Evolutionary conservation across 768 basidiomycete species (phyloP), one percentile per base, ranked within the genome.

Genomic region (Lactarius hengduanensis): DNA sequence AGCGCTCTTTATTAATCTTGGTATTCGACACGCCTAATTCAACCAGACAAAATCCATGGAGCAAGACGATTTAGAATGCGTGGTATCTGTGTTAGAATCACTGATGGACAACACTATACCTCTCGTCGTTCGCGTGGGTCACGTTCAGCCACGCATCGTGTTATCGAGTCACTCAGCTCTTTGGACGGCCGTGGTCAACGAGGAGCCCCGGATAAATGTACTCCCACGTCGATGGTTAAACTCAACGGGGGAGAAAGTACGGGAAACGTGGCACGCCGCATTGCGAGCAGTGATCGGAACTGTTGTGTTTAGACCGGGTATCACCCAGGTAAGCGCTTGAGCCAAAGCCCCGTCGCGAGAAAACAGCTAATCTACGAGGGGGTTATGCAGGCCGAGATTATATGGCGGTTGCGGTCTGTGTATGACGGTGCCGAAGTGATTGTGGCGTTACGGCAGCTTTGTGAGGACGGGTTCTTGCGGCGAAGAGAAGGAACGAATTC

Each of bases 181-280:
- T 28, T 91, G 88, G 90, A 81, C 83, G 2, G 84, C 90, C 43
- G 72, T 77, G 13, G 76, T 84, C 38, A 83, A 80, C n/a, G 76
- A 81, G 69, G 73, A 75, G 57, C 84, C 77, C 9, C 73, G 80
- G 47, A 77, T 74, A 56, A 77, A 83, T 69, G 68, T 86, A 18
- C 81, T 86, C 61, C 91, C 92, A 50, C 81, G 91, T 40, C 84
- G 91, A 20, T 93, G 91, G 92, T 76, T 91, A 47, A 89, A 91
- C 73, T 83, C 91, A 62, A 77, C 78, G n/a, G 92, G 92, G 3
- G 71, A 71, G 18, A 85, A 79, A 71, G 77, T 92, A 41, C 73
- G 76, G 11, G 85, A 87, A 64, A 81, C 83, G 43, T 94, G 92
- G 92, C 81, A 84, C 62, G 83, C 88, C n/a, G 91, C 86, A 9